Base-by-base conservation (phyloP, 2,329 filamentous ascomycete genomes). In the Hirsutella rhossiliensis region DNA sequence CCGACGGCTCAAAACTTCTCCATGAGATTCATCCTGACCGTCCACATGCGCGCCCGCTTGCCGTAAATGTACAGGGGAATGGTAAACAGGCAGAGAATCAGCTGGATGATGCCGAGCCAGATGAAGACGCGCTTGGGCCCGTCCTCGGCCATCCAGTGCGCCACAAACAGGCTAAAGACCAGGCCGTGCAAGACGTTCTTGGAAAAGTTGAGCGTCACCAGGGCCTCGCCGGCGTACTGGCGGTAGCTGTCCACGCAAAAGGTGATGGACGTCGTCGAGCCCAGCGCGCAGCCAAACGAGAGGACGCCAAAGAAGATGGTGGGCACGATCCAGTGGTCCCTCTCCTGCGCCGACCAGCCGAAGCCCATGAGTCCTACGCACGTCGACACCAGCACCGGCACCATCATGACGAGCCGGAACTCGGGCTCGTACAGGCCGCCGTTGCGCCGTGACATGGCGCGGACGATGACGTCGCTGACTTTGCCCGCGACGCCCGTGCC, bases 381-480 rank as follows among this genome's bases (percentile, higher is more conserved):
- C 0, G 89, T 96, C 4, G 80, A 79, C 43, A 96, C 55, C 1
- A 82, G 70, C 29, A 96, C 81, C 0, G 89, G 90, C 3, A 82
- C 64, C 0, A 80, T 86, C 90, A 97, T 95, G 38, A 94, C 75
- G 0, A 95, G 75, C 7, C 89, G 78, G 57, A 94, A 97, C 62
- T 97, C 90, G 1, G 90, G 90, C 61, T 97, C 90, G 60, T 96
- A 97, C 3, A 97, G 69, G 2, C 90, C 90, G n/a, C 86, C 87
- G 53, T 97, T 97, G 27, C 81, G 80, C 31, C 81, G 76, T 2
- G 87, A 75, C 83, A 97, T 87, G 46, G 70, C 82, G 43, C 80
- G 80, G 6, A 95, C 88, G 40, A 97, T 79, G 2, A 90, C 56
- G 56, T 97, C 92, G 4, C 85, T 92, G 12, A 95, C 73, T 56